Base-by-base conservation (phyloP, 257 asterid species). In the Gentiana straminea region DNA sequence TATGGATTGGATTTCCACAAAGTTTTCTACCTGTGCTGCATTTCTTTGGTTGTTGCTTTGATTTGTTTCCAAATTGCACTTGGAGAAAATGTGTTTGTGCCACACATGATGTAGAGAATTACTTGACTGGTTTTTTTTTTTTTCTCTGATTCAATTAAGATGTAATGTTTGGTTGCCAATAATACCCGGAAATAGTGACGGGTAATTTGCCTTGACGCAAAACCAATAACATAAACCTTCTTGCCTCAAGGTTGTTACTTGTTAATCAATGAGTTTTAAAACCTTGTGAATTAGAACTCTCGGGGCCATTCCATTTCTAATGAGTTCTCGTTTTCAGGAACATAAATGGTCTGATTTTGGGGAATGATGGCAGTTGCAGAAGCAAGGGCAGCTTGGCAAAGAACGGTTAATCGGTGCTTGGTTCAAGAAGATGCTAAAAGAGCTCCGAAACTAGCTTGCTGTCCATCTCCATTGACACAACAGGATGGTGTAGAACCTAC, bases 361-460 rank as follows among this genome's bases (percentile, higher is more conserved):
- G 48, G 64, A 68, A 63, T 65, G 49, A 83, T 86, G 91, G 94
- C 89, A 37, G 70, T 75, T 65, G 86, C 94, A 11, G 97, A 86
- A 73, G 94, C 79, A 58, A 80, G 97, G 68, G 88, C 92, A 8
- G 92, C 77, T 58, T 86, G 91, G 92, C 94, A 86, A 71, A 85
- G 94, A 71, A 80, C 92, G 33, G 95, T 80, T 51, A 86, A 85
- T 64, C 79, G 97, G 60, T 89, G 86, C 65, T 77, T 89, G 60
- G 89, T 83, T 59, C 97, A 89, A 68, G 95, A 89, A 73, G 97
- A 89, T 68, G 97, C 97, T 43, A 85, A 84, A 73, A 62, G 93
- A 73, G 96, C 98, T 68, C 98, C 98, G 2, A 90, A 74, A 67
- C 78, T 90, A 68, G 94, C 96, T 54, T 84, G 81, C 68, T 84